Percentiles rank a stretch among this genome's conserved stretches.
Conservation (phyloP, 805 yeast species). For the Cyberlindnera xylosilytica region DNA sequence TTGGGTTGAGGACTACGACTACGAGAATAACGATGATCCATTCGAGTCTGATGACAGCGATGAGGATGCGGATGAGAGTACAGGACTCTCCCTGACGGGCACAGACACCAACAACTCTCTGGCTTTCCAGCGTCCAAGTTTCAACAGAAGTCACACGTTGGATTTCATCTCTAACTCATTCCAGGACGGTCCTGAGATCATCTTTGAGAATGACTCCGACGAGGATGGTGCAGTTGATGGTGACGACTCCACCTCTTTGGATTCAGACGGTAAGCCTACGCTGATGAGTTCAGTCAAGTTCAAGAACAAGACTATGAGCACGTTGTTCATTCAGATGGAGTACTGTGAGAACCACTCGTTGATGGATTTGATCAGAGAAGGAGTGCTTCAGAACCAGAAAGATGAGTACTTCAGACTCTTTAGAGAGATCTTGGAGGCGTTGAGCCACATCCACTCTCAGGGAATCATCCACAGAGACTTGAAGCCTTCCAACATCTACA, state of each 20-base stretch:
- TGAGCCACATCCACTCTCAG: constrained; percentile 86
- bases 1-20: constrained; percentile 70
- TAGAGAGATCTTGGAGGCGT: constrained; percentile 84
- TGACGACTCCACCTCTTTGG: constrained; percentile 23
- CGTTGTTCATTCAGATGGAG: constrained; percentile 95
- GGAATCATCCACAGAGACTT: constrained; percentile 95
- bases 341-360: constrained; percentile 95
- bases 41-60: constrained; percentile 29
- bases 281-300: constrained; percentile 20
- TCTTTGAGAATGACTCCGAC: constrained; percentile 40
- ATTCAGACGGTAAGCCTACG: constrained; percentile 6
- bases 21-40: constrained; percentile 31
- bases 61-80: constrained; percentile 12
- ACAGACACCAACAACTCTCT: constrained; percentile 11
- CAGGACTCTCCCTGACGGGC: background rate
- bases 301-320: constrained; percentile 45
- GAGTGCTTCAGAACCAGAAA: constrained; percentile 64
- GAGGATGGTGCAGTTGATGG: constrained; percentile 26
- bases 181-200: constrained; percentile 50
- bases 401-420: constrained; percentile 89
- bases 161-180: constrained; percentile 70
- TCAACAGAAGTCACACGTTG: constrained; percentile 37
- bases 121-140: constrained; percentile 25
- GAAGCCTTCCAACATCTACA: constrained; percentile 93
- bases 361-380: constrained; percentile 71